Evolutionary conservation across 106 monocot species (phyloP).

Genomic region (Allium fistulosum): DNA sequence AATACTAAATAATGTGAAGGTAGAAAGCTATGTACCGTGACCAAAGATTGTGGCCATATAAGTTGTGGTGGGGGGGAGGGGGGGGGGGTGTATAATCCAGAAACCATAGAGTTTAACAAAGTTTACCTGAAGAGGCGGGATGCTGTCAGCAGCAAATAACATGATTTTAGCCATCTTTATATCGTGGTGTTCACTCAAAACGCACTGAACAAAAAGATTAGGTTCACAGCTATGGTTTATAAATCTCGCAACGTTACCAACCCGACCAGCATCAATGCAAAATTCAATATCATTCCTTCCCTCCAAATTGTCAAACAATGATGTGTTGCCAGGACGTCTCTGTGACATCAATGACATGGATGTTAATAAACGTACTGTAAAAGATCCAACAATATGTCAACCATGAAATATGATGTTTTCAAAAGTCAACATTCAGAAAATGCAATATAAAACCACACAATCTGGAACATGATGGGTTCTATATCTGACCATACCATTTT

Average conservation of each 20-base stretch:
- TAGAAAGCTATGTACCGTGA: too few relatives aligned
- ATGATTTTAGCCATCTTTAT: constrained; percentile 63
- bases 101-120: too few relatives aligned
- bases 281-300: constrained; percentile 60
- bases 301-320: constrained; percentile 12
- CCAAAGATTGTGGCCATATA: too few relatives aligned
- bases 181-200: constrained; percentile 67
- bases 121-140: constrained; percentile 78
- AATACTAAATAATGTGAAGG: too few relatives aligned
- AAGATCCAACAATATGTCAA: neutral
- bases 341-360: neutral
- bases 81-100: too few relatives aligned
- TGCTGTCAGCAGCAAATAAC: constrained; percentile 88
- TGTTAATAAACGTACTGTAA: too few relatives aligned
- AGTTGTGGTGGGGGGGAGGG: too few relatives aligned
- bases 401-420: too few relatives aligned
- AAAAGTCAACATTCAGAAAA: too few relatives aligned
- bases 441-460: too few relatives aligned
- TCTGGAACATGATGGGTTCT: too few relatives aligned
- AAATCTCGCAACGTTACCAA: constrained; percentile 77
- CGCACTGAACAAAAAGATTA: constrained; percentile 89
- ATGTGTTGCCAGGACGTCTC: constrained; percentile 44
- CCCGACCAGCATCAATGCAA: constrained; percentile 66
- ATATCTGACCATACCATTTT: too few relatives aligned
- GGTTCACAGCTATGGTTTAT: constrained; percentile 96